phyloP scores from a whole-genome alignment of 2,329 filamentous ascomycete genomes.

The Colletotrichum navitas region DNA sequence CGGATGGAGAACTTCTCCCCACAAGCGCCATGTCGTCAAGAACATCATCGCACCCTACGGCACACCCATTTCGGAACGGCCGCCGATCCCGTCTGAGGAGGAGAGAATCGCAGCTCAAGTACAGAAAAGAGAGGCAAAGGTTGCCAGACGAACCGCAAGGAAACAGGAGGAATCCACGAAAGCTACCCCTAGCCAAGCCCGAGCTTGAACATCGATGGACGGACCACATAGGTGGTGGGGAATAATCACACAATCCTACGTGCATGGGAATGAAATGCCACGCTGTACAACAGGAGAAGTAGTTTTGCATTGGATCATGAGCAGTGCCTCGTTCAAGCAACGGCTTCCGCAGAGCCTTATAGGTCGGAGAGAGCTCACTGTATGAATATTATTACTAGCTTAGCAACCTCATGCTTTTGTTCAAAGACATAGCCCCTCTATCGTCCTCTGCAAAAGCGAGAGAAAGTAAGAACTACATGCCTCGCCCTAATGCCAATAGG shows the following conservation, averaged over 20 bases:
- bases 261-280: not conserved
- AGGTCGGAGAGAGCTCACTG: not conserved
- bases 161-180: constrained; percentile 41
- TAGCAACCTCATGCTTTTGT: constrained; percentile 3
- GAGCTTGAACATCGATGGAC: constrained; percentile 9
- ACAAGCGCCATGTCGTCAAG: constrained; percentile 80
- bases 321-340: not conserved
- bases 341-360: not conserved
- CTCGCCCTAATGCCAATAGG: not conserved
- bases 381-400: constrained; percentile 14
- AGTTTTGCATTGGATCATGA: not conserved
- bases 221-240: not conserved
- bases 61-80: constrained; percentile 71
- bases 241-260: not conserved
- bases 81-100: constrained; percentile 73
- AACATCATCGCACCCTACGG: constrained; percentile 79
- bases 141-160: constrained; percentile 61
- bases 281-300: constrained; percentile 17
- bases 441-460: not conserved
- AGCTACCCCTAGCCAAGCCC: not conserved
- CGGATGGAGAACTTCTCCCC: constrained; percentile 73
- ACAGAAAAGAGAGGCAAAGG: constrained; percentile 68
- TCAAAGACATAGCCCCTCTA: not conserved
- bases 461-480: not conserved
- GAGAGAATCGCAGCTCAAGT: constrained; percentile 70